These are phyloP conservation scores for Ustilago trichophora DNA, from an alignment of 1,284 basidiomycete genomes.

Conservation along the genomic window DNA sequence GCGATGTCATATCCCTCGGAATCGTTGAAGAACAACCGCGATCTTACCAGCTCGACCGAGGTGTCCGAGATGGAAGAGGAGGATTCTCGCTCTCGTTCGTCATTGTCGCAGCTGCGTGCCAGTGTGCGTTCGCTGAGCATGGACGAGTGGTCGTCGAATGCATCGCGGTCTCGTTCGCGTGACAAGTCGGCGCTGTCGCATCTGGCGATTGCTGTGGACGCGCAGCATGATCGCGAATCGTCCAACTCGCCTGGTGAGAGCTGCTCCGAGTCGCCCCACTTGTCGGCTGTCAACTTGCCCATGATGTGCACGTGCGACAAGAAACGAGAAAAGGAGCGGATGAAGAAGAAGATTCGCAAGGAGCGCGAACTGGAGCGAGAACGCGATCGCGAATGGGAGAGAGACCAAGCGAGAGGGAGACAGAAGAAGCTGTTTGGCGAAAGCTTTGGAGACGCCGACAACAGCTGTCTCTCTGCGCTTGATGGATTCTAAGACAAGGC, in stretches of 20 bases:
- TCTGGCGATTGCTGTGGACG: slow-evolving; percentile 1
- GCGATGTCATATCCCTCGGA: background rate
- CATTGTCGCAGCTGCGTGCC: slow-evolving; percentile 19
- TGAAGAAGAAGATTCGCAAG: slow-evolving; percentile 44
- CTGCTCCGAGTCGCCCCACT: slow-evolving; percentile 34
- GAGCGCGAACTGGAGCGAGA: slow-evolving; percentile 48
- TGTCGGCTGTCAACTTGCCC: slow-evolving; percentile 10
- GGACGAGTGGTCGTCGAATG: slow-evolving; percentile 15
- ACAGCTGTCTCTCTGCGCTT: slow-evolving; percentile 37
- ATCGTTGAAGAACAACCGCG: too few species aligned
- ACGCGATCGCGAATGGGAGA: slow-evolving; percentile 48
- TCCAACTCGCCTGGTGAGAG: slow-evolving; percentile 40
- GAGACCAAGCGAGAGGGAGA: slow-evolving; percentile 37
- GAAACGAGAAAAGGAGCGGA: slow-evolving; percentile 44
- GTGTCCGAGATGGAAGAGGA: slow-evolving; percentile 36
- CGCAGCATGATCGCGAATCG: slow-evolving; percentile 33
- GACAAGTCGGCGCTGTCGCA: slow-evolving; percentile 17
- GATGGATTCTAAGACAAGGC: slow-evolving; percentile 26
- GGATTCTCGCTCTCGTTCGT: slow-evolving; percentile 12
- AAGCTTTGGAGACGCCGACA: slow-evolving; percentile 40
- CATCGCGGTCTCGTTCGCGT: slow-evolving; percentile 20
- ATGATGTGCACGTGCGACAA: slow-evolving; percentile 43
- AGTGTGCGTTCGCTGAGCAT: slow-evolving; percentile 43
- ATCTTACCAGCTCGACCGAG: slow-evolving; percentile 14
- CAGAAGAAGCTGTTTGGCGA: slow-evolving; percentile 47